Percentiles rank a stretch among this genome's conserved stretches.
These are phyloP conservation scores for Emericellopsis atlantica DNA, from an alignment of 2,329 filamentous ascomycete species.

Conservation along the genomic window DNA sequence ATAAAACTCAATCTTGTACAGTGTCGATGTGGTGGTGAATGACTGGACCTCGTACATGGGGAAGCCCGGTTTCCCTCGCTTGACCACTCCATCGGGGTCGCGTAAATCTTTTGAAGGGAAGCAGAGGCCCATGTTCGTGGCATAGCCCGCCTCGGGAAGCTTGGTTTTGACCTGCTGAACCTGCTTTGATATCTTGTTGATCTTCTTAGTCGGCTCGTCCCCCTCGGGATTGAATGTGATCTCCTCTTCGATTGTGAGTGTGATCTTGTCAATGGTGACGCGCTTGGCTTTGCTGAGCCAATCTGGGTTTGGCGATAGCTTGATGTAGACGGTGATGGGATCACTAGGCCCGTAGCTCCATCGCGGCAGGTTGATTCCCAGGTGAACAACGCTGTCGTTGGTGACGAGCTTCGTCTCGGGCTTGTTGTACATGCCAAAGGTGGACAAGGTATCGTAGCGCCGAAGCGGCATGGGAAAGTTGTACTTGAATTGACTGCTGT, in stretches of 20 bases:
- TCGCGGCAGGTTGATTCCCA: constrained; percentile 82
- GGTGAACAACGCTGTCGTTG: constrained; percentile 79
- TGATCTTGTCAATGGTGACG: constrained; percentile 90
- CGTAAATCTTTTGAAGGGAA: constrained; percentile 84
- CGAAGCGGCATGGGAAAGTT: constrained; percentile 81
- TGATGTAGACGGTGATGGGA: constrained; percentile 92
- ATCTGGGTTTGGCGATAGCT: constrained; percentile 81
- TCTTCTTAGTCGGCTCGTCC: constrained; percentile 82
- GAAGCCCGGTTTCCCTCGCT: constrained; percentile 74
- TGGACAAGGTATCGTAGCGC: constrained; percentile 91
- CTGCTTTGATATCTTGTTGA: constrained; percentile 77
- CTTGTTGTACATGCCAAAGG: constrained; percentile 98
- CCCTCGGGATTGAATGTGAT: constrained; percentile 98
- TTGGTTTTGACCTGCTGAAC: constrained; percentile 71
- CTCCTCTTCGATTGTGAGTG: constrained; percentile 87
- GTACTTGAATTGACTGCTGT: constrained; percentile 78
- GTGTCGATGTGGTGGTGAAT: constrained; percentile 84
- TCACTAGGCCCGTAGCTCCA: constrained; percentile 97
- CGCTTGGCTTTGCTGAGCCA: constrained; percentile 84
- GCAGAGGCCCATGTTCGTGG: constrained; percentile 81
- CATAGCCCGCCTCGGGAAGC: constrained; percentile 82
- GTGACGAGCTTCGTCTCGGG: constrained; percentile 79
- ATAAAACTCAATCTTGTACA: constrained; percentile 99
- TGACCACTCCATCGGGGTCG: constrained; percentile 78
- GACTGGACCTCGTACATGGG: constrained; percentile 79